Evolutionary conservation across 2,329 filamentous ascomycete genomes (phyloP), one percentile per base, ranked within the genome.

Genomic region (Nigrospora oryzae): DNA sequence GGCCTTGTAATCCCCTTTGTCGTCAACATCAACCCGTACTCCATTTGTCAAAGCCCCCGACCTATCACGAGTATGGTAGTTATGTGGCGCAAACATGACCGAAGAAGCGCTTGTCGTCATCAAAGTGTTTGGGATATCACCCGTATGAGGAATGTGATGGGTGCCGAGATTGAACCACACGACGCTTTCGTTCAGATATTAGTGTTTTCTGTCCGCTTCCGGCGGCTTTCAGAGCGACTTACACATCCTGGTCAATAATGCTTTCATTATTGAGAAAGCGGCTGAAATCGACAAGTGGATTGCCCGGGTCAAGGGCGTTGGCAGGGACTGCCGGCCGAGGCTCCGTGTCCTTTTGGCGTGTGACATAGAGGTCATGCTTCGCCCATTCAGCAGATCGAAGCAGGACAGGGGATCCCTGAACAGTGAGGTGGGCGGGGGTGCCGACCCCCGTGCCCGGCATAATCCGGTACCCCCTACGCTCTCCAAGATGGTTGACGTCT

Each of bases 51-150:
- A 23, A 23, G 19, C 19, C 19, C 19, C 19, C 6, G 19, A 23
- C 19, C 19, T 23, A 23, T 23, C 19, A 23, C 19, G 19, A 23
- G 19, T 23, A 23, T 23, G 19, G 19, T 23, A 68, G 17, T 69
- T 68, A 10, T 65, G 48, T 12, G 65, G 66, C 47, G 61, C 58
- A 41, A 67, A 56, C 36, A 61, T 53, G 36, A 70, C 53, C 14
- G 58, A 59, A 3, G 60, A 63, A 35, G 68, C 63, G 12, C 65
- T 65, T 4, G 63, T 61, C 14, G 62, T 64, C 46, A 52, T 51
- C 4, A 73, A 62, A 0, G 71, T 74, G 47, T 70, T 72, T 8
- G 70, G 70, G 5, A 73, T 51, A 47, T 70, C 68, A 13, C 61
- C 62, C 3, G 64, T 63, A 44, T 67, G 62, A 14, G 68, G 64